Base-by-base conservation (phyloP, 495 filamentous ascomycete genomes). In the Xylaria flabelliformis region DNA sequence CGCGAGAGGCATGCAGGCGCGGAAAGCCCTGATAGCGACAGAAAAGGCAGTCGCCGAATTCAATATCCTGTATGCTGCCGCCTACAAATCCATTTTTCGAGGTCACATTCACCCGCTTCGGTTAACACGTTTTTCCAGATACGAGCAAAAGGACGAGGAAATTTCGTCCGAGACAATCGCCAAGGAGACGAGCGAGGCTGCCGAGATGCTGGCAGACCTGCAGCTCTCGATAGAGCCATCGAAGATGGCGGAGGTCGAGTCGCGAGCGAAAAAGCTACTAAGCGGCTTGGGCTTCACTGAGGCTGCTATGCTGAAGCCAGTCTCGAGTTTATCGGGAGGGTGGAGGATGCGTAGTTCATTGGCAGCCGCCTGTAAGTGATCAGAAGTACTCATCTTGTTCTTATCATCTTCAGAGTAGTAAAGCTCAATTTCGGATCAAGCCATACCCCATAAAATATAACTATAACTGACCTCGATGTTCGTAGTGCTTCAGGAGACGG, bases 281-380 rank as follows among this genome's bases (percentile, higher is more conserved):
- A 78, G 83, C 7, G 90, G 92, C 58, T 84, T 97, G 4, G 93
- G 93, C 0, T 97, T 97, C 80, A 85, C 88, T 21, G 88, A 90
- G 64, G 78, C 15, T 21, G 80, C 81, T 68, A 82, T 93, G 48
- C 76, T 81, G 12, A 88, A 85, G 55, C 82, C 86, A n/a, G 84
- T 92, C 29, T 82, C 81, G 0, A 87, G 86, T 7, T 81, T 97
- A 15, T 95, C 93, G 0, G 93, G 93, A 15, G 93, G 93, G 6
- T 95, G 93, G 93, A 85, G 83, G 32, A 95, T 93, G 89, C 86
- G 93, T 50, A 89, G 86, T 59, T 85, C 88, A 69, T 85, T 95
- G 8, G 92, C 92, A 2, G 84, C 86, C 19, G 85, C 88, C 15
- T 51, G 42, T 48, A 42, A 1, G 64, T 84, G 59, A 26, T 42